phyloP scores from a whole-genome alignment of 2,329 filamentous ascomycete species.

The Fusarium tanahbumbuense region DNA sequence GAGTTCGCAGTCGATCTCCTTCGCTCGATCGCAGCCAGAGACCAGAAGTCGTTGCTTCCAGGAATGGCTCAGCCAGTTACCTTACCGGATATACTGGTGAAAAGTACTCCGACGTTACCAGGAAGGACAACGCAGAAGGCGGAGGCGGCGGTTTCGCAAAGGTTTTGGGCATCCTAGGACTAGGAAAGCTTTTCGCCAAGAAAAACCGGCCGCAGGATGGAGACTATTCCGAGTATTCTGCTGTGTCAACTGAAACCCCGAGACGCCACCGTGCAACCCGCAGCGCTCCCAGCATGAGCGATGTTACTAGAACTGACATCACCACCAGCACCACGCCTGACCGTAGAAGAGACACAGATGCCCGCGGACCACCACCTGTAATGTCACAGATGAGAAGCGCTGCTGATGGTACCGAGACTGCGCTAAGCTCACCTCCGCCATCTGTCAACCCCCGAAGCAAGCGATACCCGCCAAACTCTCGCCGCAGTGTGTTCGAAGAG shows the following conservation, averaged over 20 bases:
- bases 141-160: conserved; percentile 68
- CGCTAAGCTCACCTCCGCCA: conserved; percentile 54
- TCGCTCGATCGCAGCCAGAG: conserved; percentile 53
- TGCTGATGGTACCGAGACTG: conserved; percentile 57
- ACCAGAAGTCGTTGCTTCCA: conserved; percentile 65
- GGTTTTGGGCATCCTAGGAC: conserved; percentile 68
- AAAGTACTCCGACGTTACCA: conserved; percentile 67
- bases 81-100: conserved; percentile 61
- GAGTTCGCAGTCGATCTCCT: conserved; percentile 55
- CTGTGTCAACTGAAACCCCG: conserved; percentile 71
- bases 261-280: conserved; percentile 58
- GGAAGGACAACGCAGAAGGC: conserved; percentile 44
- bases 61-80: conserved; percentile 67
- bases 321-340: conserved; percentile 49
- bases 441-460: conserved; percentile 60
- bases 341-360: conserved; percentile 46
- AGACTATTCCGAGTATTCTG: conserved; percentile 73
- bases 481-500: conserved; percentile 58
- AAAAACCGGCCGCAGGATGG: conserved; percentile 65
- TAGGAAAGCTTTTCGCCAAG: conserved; percentile 68
- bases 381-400: conserved; percentile 62
- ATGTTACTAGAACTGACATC: conserved; percentile 50
- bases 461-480: conserved; percentile 57
- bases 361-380: conserved; percentile 51
- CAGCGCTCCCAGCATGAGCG: conserved; percentile 57